phyloP scores from a whole-genome alignment of 2,329 filamentous ascomycete species.

The Sordariomycetes sp. region DNA sequence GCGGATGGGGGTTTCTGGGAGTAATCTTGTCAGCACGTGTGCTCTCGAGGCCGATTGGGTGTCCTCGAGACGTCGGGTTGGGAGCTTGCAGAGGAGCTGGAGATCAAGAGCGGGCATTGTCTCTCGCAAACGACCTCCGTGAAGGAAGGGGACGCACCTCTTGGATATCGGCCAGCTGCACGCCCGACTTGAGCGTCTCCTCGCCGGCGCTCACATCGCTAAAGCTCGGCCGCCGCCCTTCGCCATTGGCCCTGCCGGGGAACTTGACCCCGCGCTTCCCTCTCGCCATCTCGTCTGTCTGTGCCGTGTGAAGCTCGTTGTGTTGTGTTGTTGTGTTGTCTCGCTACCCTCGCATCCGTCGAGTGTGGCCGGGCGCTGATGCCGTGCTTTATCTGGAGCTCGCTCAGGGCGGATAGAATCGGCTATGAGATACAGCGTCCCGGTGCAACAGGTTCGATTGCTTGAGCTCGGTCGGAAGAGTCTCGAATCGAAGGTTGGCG shows the following conservation, averaged over 20 bases:
- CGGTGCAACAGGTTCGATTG: too few relatives aligned
- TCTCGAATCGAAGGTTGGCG: too few relatives aligned
- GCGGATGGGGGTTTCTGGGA: conserved; percentile 11
- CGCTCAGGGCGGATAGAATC: too few relatives aligned
- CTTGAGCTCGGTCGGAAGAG: too few relatives aligned
- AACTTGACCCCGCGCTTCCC: conserved; percentile 40
- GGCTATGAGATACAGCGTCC: too few relatives aligned
- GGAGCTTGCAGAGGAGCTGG: not conserved
- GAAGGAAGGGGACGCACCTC: conserved; percentile 16
- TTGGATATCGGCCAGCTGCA: conserved; percentile 21
- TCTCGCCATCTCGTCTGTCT: conserved; percentile 16
- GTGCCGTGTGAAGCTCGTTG: not conserved
- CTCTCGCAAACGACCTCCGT: not conserved
- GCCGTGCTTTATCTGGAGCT: too few relatives aligned
- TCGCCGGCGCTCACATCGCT: conserved; percentile 46
- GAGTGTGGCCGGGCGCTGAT: not conserved
- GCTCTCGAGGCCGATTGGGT: too few relatives aligned
- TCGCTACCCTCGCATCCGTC: not conserved
- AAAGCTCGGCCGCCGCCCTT: conserved; percentile 55
- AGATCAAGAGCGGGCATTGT: not conserved
- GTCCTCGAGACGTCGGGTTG: too few relatives aligned
- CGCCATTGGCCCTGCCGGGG: conserved; percentile 36
- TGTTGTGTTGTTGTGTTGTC: not conserved
- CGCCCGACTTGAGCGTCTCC: conserved; percentile 19
- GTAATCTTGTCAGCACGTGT: not conserved